Percentiles rank a stretch among this genome's conserved stretches.
Conservation (phyloP, 768 basidiomycete genomes). For the Paxillus rubicundulus region DNA sequence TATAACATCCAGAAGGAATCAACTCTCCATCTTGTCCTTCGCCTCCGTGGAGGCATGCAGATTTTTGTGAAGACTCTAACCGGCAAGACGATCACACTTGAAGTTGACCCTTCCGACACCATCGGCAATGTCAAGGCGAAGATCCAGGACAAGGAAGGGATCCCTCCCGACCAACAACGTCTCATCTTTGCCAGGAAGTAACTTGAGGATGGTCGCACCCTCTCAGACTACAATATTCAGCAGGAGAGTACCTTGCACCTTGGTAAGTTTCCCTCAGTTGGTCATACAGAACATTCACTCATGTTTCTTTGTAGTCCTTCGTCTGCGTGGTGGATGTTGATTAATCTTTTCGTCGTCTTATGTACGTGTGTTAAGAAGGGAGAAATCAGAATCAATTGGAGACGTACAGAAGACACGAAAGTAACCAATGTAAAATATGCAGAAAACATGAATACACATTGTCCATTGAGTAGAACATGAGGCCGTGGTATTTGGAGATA, state of each 20-base stretch:
- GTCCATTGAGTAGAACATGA: no score
- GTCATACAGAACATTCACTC: accelerated
- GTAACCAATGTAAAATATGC: no score
- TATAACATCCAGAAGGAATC: constrained; percentile 87
- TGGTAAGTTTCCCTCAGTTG: constrained; percentile 21
- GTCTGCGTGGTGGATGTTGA: constrained; percentile 76
- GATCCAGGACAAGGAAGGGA: constrained; percentile 81
- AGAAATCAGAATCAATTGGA: no score
- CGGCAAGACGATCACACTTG: constrained; percentile 74
- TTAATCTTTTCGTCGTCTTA: not conserved
- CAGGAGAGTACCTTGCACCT: constrained; percentile 72
- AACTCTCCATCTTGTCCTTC: constrained; percentile 71
- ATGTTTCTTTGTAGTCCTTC: constrained; percentile 47
- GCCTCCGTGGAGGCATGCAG: constrained; percentile 71
- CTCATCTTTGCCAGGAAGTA: constrained; percentile 83
- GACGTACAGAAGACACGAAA: no score
- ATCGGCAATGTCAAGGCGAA: constrained; percentile 77
- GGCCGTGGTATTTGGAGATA: no score
- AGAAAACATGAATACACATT: no score
- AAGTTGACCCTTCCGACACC: constrained; percentile 74
- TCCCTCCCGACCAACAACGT: constrained; percentile 75
- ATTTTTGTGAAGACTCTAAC: constrained; percentile 72
- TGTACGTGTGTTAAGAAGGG: no score
- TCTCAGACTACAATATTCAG: constrained; percentile 77
- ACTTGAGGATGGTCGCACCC: constrained; percentile 73